phyloP scores from a whole-genome alignment of 2,329 filamentous ascomycete species.

The Sporothrix pseudoabietina region DNA sequence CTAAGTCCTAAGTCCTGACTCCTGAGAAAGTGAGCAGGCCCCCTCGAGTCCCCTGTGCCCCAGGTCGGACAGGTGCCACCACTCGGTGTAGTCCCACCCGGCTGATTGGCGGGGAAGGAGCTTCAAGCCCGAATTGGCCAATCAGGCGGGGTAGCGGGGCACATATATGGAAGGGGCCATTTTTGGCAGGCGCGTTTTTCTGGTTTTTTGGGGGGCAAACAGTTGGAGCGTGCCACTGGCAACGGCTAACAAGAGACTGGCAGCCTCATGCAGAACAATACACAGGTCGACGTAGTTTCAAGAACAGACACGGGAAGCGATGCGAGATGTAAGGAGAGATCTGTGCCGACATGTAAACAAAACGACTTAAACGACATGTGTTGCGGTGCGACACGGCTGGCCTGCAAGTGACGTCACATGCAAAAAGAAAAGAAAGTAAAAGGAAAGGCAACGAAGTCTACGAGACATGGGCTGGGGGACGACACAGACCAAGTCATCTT shows the following conservation, averaged over 20 bases:
- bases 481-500: background rate
- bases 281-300: background rate
- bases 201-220: background rate
- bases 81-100: slow-evolving; percentile 15
- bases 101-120: slow-evolving; percentile 27
- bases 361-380: background rate
- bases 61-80: background rate
- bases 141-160: slow-evolving; percentile 8
- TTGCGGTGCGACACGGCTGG: background rate
- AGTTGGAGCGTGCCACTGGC: background rate
- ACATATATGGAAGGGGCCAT: background rate
- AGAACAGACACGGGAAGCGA: slow-evolving; percentile 10
- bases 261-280: slow-evolving; percentile 10
- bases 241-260: background rate
- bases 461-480: background rate
- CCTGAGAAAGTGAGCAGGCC: no score
- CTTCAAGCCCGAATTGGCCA: slow-evolving; percentile 17
- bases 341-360: background rate
- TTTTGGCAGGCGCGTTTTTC: background rate
- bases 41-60: background rate
- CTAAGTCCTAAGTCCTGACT: no score
- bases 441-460: background rate
- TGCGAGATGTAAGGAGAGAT: background rate
- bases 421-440: background rate
- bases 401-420: slow-evolving; percentile 16